Percentiles rank a stretch among this genome's conserved stretches.
These are phyloP conservation scores for Colletotrichum sp. DNA, from an alignment of 2,329 filamentous ascomycete species.

Conservation along the genomic window DNA sequence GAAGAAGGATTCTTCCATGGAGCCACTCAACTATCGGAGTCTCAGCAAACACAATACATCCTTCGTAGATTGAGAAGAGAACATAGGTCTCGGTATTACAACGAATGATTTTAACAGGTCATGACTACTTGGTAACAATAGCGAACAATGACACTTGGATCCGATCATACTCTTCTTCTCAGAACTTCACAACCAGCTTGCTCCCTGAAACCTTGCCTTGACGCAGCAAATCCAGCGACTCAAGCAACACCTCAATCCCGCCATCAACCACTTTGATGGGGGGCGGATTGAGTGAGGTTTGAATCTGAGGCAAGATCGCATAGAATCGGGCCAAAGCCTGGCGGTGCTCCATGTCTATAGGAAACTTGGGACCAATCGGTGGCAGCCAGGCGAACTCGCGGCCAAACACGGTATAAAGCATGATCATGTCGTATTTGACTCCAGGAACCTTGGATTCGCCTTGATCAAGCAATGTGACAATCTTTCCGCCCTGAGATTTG, in stretches of 20 bases:
- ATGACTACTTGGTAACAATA: background rate
- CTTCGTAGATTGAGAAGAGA: background rate
- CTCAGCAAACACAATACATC: background rate
- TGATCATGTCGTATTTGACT: conserved; percentile 26
- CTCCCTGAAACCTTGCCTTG: conserved; percentile 25
- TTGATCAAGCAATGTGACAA: conserved; percentile 28
- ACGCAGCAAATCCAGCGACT: conserved; percentile 22
- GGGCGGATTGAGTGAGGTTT: conserved; percentile 21
- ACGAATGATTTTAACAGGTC: background rate
- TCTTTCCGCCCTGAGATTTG: conserved; percentile 29
- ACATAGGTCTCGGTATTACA: background rate
- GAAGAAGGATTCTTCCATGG: no score
- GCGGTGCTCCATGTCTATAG: conserved; percentile 29
- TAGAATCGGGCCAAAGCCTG: conserved; percentile 27
- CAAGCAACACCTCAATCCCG: conserved; percentile 23
- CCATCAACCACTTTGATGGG: conserved; percentile 18
- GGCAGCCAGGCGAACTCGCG: conserved; percentile 29
- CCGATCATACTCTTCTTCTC: background rate
- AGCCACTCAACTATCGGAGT: background rate
- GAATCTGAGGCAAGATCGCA: conserved; percentile 14
- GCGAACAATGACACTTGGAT: background rate
- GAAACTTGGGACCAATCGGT: conserved; percentile 31
- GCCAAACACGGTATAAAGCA: conserved; percentile 30
- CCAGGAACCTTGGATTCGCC: conserved; percentile 23
- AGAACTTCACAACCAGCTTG: conserved; percentile 25